Evolutionary conservation across 768 basidiomycete species (phyloP), one percentile per base, ranked within the genome.

Genomic region (Panaeolus cyanescens): DNA sequence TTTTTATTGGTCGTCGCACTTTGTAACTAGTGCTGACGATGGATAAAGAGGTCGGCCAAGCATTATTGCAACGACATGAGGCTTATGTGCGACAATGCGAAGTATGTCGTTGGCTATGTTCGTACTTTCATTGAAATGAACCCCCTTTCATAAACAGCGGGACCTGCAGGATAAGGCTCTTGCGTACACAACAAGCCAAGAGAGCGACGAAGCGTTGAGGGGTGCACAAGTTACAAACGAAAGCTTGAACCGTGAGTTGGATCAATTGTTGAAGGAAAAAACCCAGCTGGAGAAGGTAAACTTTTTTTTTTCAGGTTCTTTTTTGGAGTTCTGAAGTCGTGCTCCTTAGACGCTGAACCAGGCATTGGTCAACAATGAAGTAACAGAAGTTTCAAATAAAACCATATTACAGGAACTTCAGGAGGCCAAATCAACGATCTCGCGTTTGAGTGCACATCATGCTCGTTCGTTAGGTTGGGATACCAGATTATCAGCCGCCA

Each of bases 41-140:
- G 45, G 34, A 54, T n/a, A 54, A 65, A 94, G 94, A 96, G 81
- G 89, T 96, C 30, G 95, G 95, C 12, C 92, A 95, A 73, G 95
- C 95, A 4, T 75, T 97, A 53, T 74, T 97, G 54, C 87, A 91
- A 68, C 80, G 89, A 62, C 93, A 96, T 70, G 95, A 96, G 75
- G 91, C 90, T 3, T 93, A 92, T 73, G 86, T 93, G 30, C 85
- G 88, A 54, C 82, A 83, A 68, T 85, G 87, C 59, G 87, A 91
- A 83, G 87, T 85, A 64, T 50, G 81, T 74, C n/a, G n/a, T 32
- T 58, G 28, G 55, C 60, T 59, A 55, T 39, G 36, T 59, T 25
- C 55, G 17, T 3, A 36, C 36, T 34, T 36, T 36, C 33, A 61
- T 58, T 45, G 61, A 54, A 53, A 36, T n/a, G 34, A 31, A 55